Conservation (phyloP, 1,284 basidiomycete genomes). For the Fereydounia khargensis region DNA sequence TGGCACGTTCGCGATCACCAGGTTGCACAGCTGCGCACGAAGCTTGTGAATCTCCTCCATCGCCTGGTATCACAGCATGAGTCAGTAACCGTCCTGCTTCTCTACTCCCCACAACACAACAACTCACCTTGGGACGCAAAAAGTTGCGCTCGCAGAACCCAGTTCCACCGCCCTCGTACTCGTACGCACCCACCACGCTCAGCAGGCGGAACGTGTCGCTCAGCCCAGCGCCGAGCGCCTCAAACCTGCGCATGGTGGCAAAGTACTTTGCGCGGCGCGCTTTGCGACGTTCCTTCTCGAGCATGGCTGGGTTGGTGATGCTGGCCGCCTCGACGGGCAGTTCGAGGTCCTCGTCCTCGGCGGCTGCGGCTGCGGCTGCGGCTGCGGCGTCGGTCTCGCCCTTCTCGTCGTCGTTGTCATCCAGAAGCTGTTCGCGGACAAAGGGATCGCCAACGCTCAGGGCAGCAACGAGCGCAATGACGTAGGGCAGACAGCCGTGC, state of each 20-base stretch:
- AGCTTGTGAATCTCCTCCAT: slow-evolving; percentile 99
- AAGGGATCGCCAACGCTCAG: slow-evolving; percentile 96
- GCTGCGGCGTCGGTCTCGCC: neutral
- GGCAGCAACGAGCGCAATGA: slow-evolving; percentile 86
- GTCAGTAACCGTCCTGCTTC: too few relatives aligned
- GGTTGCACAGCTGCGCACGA: slow-evolving; percentile 68
- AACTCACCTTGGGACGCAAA: slow-evolving; percentile 84
- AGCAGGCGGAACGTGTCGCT: slow-evolving; percentile 88
- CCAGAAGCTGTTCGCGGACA: slow-evolving; percentile 72
- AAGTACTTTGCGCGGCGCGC: slow-evolving; percentile 67
- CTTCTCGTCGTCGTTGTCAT: slow-evolving; percentile 56
- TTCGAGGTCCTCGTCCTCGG: slow-evolving; percentile 61
- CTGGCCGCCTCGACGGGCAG: slow-evolving; percentile 60
- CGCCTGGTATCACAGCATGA: slow-evolving; percentile 63
- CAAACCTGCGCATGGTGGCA: slow-evolving; percentile 65
- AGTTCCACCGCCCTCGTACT: slow-evolving; percentile 74
- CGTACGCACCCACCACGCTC: slow-evolving; percentile 92
- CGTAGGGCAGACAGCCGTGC: slow-evolving; percentile 85
- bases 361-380: slow-evolving; percentile 10
- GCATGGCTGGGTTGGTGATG: slow-evolving; percentile 62
- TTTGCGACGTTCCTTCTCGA: slow-evolving; percentile 66
- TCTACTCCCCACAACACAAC: too few relatives aligned
- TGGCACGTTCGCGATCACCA: slow-evolving; percentile 33
- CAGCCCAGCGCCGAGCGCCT: slow-evolving; percentile 74
- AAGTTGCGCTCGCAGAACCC: slow-evolving; percentile 87